Evolutionary conservation across 2,329 filamentous ascomycete genomes (phyloP).

Genomic region (Calonectria naviculata): DNA sequence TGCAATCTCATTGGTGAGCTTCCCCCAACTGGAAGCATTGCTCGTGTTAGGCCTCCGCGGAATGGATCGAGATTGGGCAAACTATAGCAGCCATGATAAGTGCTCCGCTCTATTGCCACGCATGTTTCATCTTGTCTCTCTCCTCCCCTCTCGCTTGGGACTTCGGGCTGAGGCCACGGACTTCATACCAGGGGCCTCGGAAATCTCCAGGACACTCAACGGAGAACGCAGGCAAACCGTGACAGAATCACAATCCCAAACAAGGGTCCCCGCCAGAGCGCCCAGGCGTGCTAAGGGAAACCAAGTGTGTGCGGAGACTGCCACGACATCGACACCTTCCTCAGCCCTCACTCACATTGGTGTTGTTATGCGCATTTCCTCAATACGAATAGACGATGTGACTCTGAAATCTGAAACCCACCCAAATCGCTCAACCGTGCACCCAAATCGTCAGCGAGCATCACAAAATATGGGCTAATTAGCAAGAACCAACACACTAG

Average conservation of each 20-base stretch:
- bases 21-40: not conserved
- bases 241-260: not conserved
- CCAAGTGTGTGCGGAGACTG: not conserved
- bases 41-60: not conserved
- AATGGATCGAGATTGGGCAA: constrained; percentile 3
- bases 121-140: constrained; percentile 7
- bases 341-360: constrained; percentile 1
- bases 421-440: not conserved
- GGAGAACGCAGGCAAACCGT: not conserved
- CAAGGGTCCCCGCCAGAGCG: constrained; percentile 1
- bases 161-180: not conserved
- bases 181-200: not conserved
- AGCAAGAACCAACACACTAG: not conserved
- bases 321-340: not conserved
- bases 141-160: not conserved
- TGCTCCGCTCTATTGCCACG: constrained; percentile 3
- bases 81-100: not conserved
- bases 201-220: not conserved
- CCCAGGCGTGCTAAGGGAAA: not conserved
- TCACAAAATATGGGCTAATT: not conserved
- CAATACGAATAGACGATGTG: not conserved
- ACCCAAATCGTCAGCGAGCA: not conserved
- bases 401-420: not conserved
- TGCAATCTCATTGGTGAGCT: not conserved
- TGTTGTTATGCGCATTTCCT: constrained; percentile 1